A percentile compares a stretch with the other conserved stretches of the same genome.
These are phyloP conservation scores for Rhodofomes roseus DNA, from an alignment of 1,284 basidiomycete species.

Conservation along the genomic window DNA sequence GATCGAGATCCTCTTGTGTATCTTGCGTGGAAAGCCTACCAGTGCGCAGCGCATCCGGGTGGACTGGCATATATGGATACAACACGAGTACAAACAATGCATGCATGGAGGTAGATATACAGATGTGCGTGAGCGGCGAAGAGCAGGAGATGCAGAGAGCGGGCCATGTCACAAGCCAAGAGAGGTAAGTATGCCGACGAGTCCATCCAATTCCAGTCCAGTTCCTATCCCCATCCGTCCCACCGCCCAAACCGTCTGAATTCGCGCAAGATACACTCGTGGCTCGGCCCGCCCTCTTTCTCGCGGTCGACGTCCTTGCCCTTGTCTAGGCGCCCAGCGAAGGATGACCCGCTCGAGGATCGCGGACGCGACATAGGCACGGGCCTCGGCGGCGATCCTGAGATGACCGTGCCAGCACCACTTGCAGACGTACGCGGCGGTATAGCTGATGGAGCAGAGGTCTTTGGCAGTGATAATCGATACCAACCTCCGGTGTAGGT, in stretches of 20 bases:
- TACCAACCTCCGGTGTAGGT: slow-evolving; percentile 95
- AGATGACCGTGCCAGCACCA: slow-evolving; percentile 14
- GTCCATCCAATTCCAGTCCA: background rate
- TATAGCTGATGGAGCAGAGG: slow-evolving; percentile 24
- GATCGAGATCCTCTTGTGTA: background rate
- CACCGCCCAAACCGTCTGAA: slow-evolving; percentile 77
- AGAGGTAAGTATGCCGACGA: slow-evolving; percentile 6
- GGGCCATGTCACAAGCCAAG: slow-evolving; percentile 1
- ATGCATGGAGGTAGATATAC: slow-evolving; percentile 6
- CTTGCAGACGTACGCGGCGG: slow-evolving; percentile 15
- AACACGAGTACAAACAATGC: slow-evolving; percentile 8
- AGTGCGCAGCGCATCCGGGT: no score
- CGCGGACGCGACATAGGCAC: slow-evolving; percentile 38
- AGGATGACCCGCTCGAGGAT: slow-evolving; percentile 52
- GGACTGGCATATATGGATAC: slow-evolving; percentile 14
- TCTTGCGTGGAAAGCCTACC: background rate
- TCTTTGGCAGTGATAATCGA: slow-evolving; percentile 68
- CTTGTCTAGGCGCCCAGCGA: slow-evolving; percentile 47
- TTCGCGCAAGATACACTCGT: slow-evolving; percentile 68
- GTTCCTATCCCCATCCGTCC: slow-evolving; percentile 75
- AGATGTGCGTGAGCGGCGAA: slow-evolving; percentile 8
- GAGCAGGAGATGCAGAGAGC: background rate
- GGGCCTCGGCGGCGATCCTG: slow-evolving; percentile 41
- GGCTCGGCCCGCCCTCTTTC: slow-evolving; percentile 54
- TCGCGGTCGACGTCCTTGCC: slow-evolving; percentile 60